Evolutionary conservation across 2,329 filamentous ascomycete species (phyloP).

Genomic region (Alternaria ventricosa): DNA sequence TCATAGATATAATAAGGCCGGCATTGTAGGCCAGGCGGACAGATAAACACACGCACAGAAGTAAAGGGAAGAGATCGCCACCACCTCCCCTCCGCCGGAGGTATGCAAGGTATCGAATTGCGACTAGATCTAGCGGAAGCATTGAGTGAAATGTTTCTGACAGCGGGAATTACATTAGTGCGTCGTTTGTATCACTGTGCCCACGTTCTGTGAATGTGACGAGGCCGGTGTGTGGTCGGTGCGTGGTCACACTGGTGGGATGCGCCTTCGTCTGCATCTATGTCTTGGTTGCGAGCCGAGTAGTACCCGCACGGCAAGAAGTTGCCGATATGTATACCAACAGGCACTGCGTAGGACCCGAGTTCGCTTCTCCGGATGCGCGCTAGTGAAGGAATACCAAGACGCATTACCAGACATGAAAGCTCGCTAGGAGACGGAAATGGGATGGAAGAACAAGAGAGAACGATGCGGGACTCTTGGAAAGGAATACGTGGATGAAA

Average conservation of each 20-base stretch:
- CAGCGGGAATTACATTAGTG: not conserved
- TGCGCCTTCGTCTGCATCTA: too few species aligned
- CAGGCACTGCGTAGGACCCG: not conserved
- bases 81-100: too few species aligned
- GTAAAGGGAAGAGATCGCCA: not conserved
- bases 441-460: not conserved
- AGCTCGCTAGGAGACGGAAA: rapidly evolving
- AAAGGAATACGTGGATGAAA: too few species aligned
- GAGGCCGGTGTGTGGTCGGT: not conserved
- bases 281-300: too few species aligned
- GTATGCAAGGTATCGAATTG: not conserved
- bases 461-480: not conserved
- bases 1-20: not conserved
- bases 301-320: too few species aligned
- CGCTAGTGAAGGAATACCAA: not conserved
- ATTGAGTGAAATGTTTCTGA: not conserved
- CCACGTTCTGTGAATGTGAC: not conserved
- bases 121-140: not conserved
- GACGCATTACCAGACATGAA: not conserved
- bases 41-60: not conserved
- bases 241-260: not conserved
- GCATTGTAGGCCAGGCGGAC: not conserved
- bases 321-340: too few species aligned
- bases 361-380: not conserved
- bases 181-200: not conserved